Evolutionary conservation across 2,329 filamentous ascomycete genomes (phyloP), one percentile per base, ranked within the genome.

Genomic region (Aspergillus spinulosporus): DNA sequence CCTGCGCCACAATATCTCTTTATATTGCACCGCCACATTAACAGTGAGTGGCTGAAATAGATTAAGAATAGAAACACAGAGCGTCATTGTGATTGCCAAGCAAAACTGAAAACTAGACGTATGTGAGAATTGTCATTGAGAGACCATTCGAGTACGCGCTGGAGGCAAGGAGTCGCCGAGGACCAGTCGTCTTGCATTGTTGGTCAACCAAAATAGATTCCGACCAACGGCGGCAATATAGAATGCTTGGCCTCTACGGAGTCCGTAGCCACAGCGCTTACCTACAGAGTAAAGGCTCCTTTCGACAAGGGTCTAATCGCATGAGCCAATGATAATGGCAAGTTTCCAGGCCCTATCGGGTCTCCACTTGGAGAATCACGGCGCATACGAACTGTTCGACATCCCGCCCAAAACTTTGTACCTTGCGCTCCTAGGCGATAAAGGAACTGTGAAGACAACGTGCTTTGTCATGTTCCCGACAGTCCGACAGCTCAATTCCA

Each of bases 351-450:
- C 85, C 46, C 55, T 85, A n/a, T 84, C 82, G 0, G 83, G 86
- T 66, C 72, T 86, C 3, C 83, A 86, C 58, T 73, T 86, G 5
- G 82, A 86, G 63, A 63, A 66, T 6, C 75, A 78, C 0, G 71
- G 74, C 43, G 69, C 72, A 14, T 86, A 85, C 65, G 77, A 82
- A 59, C 26, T 72, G 26, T 85, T 81, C 62, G 64, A 79, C 2
- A 78, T 84, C 21, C 49, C 63, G 0, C 76, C 79, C 1, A 72
- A 68, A 49, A 78, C 82, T 1, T 78, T 79, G 0, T 76, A 79
- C 56, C 73, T 86, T 1, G 82, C 81, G 0, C 74, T 86, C 0
- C 73, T 85, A 0, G 83, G 84, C 21, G 82, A 85, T 60, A 81
- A 86, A 49, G 83, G 82, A 45, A 73, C n/a, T n/a, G n/a, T n/a